Percentiles rank a stretch among this genome's conserved stretches.
Conservation (phyloP, 2,329 filamentous ascomycete genomes). For the Dothistroma septosporum region DNA sequence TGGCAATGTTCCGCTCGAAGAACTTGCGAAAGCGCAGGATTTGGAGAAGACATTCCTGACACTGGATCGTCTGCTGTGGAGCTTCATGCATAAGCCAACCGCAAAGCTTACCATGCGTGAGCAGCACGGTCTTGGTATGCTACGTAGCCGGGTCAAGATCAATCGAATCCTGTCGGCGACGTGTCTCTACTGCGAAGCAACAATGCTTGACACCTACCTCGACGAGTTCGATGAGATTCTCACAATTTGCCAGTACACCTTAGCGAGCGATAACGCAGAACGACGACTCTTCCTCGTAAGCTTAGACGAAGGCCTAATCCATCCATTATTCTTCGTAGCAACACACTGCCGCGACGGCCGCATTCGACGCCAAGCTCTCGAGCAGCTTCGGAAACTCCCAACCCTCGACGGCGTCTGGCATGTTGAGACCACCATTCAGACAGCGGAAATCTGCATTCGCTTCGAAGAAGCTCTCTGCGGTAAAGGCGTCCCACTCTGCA, state of each 20-base stretch:
- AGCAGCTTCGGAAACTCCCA: constrained; percentile 24
- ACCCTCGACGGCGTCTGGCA: constrained; percentile 28
- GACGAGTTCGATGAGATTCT: constrained; percentile 32
- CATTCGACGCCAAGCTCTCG: constrained; percentile 27
- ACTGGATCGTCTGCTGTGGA: constrained; percentile 28
- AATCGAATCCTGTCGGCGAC: constrained; percentile 29
- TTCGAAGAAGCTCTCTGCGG: constrained; percentile 26
- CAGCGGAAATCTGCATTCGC: constrained; percentile 22
- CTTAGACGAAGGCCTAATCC: constrained; percentile 31
- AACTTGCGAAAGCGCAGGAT: constrained; percentile 27
- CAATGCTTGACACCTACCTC: constrained; percentile 26
- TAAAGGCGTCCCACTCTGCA: constrained; percentile 18
- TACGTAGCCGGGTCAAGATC: constrained; percentile 29
- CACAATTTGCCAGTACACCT: constrained; percentile 28
- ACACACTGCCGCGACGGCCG: constrained; percentile 30
- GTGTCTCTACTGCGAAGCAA: constrained; percentile 27
- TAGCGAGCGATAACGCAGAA: constrained; percentile 29
- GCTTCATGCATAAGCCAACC: constrained; percentile 31
- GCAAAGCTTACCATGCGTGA: constrained; percentile 27
- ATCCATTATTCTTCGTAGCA: constrained; percentile 29
- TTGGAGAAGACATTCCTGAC: constrained; percentile 25
- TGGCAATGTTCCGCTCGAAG: constrained; percentile 29
- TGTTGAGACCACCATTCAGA: constrained; percentile 26
- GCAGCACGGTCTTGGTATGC: constrained; percentile 30
- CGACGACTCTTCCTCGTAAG: constrained; percentile 28